Conservation (phyloP, 2,329 filamentous ascomycete genomes). For the Penicillium sp. region DNA sequence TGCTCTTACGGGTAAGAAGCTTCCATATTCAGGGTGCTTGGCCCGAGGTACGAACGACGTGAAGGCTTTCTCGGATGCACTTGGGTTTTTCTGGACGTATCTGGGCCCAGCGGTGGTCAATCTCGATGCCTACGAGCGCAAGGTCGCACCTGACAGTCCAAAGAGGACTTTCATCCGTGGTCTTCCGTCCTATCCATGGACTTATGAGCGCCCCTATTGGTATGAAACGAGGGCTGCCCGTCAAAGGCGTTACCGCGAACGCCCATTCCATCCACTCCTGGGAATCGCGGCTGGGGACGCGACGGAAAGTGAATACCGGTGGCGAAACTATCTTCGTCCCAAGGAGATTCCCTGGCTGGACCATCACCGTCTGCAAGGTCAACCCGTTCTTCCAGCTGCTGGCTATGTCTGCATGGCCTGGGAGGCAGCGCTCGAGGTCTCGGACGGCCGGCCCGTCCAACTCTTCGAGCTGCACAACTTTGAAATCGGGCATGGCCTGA, state of each 20-base stretch:
- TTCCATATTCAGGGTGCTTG: constrained; percentile 16
- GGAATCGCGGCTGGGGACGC: constrained; percentile 14
- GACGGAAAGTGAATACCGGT: constrained; percentile 15
- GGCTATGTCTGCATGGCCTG: constrained; percentile 26
- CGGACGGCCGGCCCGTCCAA: too few species aligned
- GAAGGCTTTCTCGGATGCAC: constrained; percentile 7
- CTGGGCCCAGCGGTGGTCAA: constrained; percentile 7
- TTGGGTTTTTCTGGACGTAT: constrained; percentile 23
- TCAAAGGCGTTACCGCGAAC: constrained; percentile 40
- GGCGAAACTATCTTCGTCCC: constrained; percentile 24
- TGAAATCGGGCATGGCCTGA: too few species aligned
- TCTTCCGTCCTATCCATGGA: constrained; percentile 48
- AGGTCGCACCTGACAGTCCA: not conserved
- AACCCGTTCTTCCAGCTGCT: constrained; percentile 25
- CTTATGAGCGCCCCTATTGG: constrained; percentile 44
- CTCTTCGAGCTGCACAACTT: too few species aligned
- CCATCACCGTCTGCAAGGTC: constrained; percentile 21
- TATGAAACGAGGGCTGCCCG: constrained; percentile 43
- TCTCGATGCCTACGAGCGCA: not conserved
- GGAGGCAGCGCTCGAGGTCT: too few species aligned
- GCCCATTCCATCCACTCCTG: constrained; percentile 27
- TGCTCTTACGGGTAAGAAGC: not conserved
- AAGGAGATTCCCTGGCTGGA: constrained; percentile 24
- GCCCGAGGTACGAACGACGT: constrained; percentile 12
- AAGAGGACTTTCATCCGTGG: too few species aligned